phyloP scores from a whole-genome alignment of 108 stramenopile species.

The Cyclotella sp. region DNA sequence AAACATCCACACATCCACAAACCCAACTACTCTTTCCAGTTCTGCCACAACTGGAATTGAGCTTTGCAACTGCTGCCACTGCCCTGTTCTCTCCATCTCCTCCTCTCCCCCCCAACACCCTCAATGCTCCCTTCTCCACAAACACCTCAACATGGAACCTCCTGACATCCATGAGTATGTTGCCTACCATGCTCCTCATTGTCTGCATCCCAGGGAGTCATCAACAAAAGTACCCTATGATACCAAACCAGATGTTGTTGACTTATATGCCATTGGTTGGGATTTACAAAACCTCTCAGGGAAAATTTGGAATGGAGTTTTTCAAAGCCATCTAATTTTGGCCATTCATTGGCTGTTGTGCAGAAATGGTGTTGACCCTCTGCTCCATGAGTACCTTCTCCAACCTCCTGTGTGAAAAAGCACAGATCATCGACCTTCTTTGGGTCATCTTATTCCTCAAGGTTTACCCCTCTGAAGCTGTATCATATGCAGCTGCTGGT shows the following conservation, averaged over 20 bases:
- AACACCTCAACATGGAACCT: conserved; percentile 3
- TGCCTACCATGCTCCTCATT: not conserved
- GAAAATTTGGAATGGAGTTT: no score
- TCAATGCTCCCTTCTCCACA: no score
- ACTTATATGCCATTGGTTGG: not conserved
- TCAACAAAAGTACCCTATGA: not conserved
- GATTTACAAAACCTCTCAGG: not conserved
- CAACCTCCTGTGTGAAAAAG: not conserved
- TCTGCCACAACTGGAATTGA: no score
- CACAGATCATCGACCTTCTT: no score
- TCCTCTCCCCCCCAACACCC: no score
- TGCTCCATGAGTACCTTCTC: not conserved
- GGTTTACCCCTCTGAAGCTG: no score
- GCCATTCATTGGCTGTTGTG: no score
- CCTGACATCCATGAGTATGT: not conserved
- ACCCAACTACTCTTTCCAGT: no score
- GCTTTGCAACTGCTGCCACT: no score
- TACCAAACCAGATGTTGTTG: not conserved
- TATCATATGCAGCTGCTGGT: no score
- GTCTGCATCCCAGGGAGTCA: not conserved
- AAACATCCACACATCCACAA: no score
- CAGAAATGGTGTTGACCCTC: not conserved
- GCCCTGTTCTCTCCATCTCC: no score
- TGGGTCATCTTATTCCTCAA: not conserved
- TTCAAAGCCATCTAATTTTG: not conserved